A percentile compares a stretch with the other conserved stretches of the same genome.
Evolutionary conservation across 1,284 basidiomycete genomes (phyloP).

Genomic region (Phenoliferia sp.): DNA sequence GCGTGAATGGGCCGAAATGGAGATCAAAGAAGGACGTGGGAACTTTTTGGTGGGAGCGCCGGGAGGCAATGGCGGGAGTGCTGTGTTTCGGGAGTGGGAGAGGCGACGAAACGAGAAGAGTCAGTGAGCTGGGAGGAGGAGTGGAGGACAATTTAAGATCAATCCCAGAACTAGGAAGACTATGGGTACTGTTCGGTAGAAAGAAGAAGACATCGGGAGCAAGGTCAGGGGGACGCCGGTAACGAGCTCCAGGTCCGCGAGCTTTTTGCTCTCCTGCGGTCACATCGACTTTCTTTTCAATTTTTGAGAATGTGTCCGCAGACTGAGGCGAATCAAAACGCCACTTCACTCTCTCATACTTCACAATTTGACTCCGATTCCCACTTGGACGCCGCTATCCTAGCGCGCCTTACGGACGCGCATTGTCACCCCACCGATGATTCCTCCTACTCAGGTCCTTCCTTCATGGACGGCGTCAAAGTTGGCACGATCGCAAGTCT

Average conservation of each 20-base stretch:
- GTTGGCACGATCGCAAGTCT: constrained; percentile 1
- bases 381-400: no score
- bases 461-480: neutral
- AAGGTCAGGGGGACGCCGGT: no score
- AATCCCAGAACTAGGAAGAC: no score
- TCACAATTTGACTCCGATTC: no score
- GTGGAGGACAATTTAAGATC: neutral
- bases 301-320: no score
- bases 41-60: neutral
- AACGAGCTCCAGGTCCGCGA: no score
- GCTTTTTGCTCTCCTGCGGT: no score
- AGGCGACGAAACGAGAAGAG: neutral
- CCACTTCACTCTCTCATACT: no score
- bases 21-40: neutral
- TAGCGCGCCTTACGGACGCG: constrained; percentile 42
- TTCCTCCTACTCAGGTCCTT: neutral
- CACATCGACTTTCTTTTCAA: no score
- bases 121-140: neutral
- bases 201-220: no score
- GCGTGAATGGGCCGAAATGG: constrained; percentile 26
- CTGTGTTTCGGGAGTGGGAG: neutral
- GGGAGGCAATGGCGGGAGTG: neutral
- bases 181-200: no score
- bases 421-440: constrained; percentile 47
- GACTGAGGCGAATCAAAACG: no score